Base-by-base conservation (phyloP, 179 eudicot species). In the Pouteria campechiana region DNA sequence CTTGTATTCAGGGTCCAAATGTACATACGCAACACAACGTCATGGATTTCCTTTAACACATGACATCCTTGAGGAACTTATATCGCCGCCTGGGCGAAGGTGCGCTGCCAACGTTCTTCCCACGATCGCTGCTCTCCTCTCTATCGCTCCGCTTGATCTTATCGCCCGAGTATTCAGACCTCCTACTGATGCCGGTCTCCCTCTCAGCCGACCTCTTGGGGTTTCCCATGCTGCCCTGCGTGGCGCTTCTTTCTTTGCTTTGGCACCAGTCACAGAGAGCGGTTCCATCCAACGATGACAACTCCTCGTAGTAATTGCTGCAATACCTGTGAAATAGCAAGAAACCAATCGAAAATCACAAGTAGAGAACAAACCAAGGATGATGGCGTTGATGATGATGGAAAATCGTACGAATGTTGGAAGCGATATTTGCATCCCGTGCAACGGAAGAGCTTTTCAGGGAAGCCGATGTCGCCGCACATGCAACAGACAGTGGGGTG, bases 51-150 rank as follows among this genome's bases (percentile, higher is more conserved):
- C 3, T 16, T 67, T 28, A 84, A 64, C 83, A 84, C 96, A 81
- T 85, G 27, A 85, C 88, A 74, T 85, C 95, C 73, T 85, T 85
- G 58, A 85, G 95, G 31, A 85, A 88, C 72, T 81, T 85, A 71
- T 85, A 85, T 61, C 93, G 72, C 21, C 95, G 77, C 17, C 93
- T 63, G 14, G 95, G 93, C 5, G 87, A 75, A 0, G 87, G 93
- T 5, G 63, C 58, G 4, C 83, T 72, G 16, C 42, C 46, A 11
- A 65, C 59, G n/a, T 35, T 61, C 43, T 44, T 57, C 3, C 58
- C 50, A 50, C 44, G 23, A 39, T 59, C 60, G 4, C 39, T 46
- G 19, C 44, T 45, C 11, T 39, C 53, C 2, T 48, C 54, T 1
- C 25, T 61, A 3, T 53, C 63, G 13, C 59, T 67, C 7, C 56